Percentiles rank a stretch among this genome's conserved stretches.
Conservation (phyloP, 768 basidiomycete species). For the Panaeolus cyanescens region DNA sequence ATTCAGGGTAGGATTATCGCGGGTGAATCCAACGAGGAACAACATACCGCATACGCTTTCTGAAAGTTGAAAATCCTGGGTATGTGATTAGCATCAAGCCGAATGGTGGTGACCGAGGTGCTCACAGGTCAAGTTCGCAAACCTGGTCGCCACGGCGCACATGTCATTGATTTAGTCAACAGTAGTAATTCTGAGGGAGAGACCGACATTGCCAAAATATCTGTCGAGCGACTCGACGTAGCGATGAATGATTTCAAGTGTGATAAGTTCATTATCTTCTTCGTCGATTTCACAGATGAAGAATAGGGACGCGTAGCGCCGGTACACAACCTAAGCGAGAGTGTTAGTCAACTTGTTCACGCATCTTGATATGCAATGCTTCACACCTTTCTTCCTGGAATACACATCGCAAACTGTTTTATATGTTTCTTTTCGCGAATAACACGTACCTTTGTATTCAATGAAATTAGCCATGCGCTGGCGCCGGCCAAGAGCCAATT, state of each 20-base stretch:
- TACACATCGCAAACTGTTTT: background rate
- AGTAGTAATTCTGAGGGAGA: no score
- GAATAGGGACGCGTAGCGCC: constrained; percentile 94
- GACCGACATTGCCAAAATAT: constrained; percentile 82
- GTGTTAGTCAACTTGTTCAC: background rate
- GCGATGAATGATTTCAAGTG: constrained; percentile 91
- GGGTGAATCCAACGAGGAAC: background rate
- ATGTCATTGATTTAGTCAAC: no score
- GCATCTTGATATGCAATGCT: background rate
- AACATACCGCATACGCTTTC: constrained; percentile 82
- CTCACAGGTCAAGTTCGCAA: constrained; percentile 91
- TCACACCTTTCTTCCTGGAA: constrained; percentile 31
- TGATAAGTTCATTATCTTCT: constrained; percentile 88
- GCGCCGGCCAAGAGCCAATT: constrained; percentile 84
- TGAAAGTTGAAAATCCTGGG: constrained; percentile 96
- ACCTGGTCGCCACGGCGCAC: no score
- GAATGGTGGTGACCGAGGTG: background rate
- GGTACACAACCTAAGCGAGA: constrained; percentile 73
- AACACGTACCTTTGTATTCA: constrained; percentile 92
- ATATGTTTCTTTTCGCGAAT: no score
- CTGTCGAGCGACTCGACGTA: constrained; percentile 91
- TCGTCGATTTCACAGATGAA: constrained; percentile 88
- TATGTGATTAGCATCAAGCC: background rate
- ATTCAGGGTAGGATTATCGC: background rate
- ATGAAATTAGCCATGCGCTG: constrained; percentile 95